Conservation (phyloP, 805 yeast genomes). For the Candida taoyuanica region DNA sequence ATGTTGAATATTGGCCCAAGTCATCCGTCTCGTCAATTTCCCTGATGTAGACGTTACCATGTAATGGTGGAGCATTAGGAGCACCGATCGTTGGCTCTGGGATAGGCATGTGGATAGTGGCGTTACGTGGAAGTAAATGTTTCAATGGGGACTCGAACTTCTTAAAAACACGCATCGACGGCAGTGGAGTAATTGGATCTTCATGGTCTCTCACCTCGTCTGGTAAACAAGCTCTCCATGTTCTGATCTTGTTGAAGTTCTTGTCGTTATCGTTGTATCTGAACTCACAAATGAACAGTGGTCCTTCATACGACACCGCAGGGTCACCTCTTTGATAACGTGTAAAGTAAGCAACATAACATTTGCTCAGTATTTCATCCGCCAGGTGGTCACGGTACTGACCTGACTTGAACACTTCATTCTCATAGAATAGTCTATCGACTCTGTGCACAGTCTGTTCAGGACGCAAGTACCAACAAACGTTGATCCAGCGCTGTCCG, state of each 20-base stretch:
- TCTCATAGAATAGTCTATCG: constrained; percentile 84
- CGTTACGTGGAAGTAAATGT: constrained; percentile 69
- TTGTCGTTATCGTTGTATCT: constrained; percentile 90
- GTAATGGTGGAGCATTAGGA: constrained; percentile 87
- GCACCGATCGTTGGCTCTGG: constrained; percentile 83
- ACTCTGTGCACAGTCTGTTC: constrained; percentile 95
- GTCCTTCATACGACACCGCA: constrained; percentile 70
- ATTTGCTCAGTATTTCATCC: constrained; percentile 85
- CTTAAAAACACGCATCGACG: constrained; percentile 61
- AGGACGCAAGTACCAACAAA: constrained; percentile 97
- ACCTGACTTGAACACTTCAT: constrained; percentile 95
- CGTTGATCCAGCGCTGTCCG: constrained; percentile 83
- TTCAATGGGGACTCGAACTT: constrained; percentile 83
- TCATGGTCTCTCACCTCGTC: constrained; percentile 87
- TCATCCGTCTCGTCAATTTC: constrained; percentile 77
- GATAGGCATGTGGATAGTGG: constrained; percentile 65
- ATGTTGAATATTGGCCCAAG: constrained; percentile 66
- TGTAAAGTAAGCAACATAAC: constrained; percentile 92
- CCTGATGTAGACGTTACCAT: constrained; percentile 84
- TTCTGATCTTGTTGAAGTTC: constrained; percentile 88
- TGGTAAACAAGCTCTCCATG: constrained; percentile 98
- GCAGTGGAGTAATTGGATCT: constrained; percentile 73
- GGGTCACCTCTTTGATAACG: constrained; percentile 95
- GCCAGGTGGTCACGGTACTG: constrained; percentile 93
- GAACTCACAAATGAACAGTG: constrained; percentile 89